Evolutionary conservation across 1,139 yeast species (phyloP).

Genomic region (Lodderomyces pseudojiufengensis): DNA sequence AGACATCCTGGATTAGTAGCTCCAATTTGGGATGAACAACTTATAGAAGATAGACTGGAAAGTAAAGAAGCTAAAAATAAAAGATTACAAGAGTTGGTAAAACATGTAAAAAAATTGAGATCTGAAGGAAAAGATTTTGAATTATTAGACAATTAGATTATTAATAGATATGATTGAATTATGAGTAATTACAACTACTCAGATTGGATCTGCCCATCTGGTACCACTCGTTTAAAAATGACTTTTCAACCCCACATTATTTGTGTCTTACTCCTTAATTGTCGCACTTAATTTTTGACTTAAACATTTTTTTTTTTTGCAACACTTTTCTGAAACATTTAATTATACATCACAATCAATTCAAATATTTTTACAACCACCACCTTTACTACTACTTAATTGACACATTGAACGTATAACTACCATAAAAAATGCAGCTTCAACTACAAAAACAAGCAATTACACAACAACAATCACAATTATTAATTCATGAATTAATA

Average conservation of each 20-base stretch:
- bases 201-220: too few relatives aligned
- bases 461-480: slow-evolving; percentile 32
- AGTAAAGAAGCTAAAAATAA: slow-evolving; percentile 19
- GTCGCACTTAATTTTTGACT: too few relatives aligned
- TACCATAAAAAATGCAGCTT: slow-evolving; percentile 8
- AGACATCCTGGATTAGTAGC: slow-evolving; percentile 23
- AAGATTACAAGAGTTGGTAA: slow-evolving; percentile 18
- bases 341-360: neutral
- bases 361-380: slow-evolving; percentile 3
- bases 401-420: neutral
- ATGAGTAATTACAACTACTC: too few relatives aligned
- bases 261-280: too few relatives aligned
- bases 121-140: slow-evolving; percentile 16
- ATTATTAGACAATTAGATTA: slow-evolving; percentile 2
- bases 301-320: too few relatives aligned
- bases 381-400: too few relatives aligned
- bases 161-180: too few relatives aligned
- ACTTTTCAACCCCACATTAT: too few relatives aligned
- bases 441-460: slow-evolving; percentile 16
- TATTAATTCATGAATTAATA: slow-evolving; percentile 40
- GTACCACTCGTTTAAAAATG: too few relatives aligned
- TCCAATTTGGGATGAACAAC: slow-evolving; percentile 23
- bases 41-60: slow-evolving; percentile 16
- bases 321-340: too few relatives aligned
- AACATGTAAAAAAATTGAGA: slow-evolving; percentile 20